phyloP scores from a whole-genome alignment of 202 grass and related monocot species.

The Setaria italica region DNA sequence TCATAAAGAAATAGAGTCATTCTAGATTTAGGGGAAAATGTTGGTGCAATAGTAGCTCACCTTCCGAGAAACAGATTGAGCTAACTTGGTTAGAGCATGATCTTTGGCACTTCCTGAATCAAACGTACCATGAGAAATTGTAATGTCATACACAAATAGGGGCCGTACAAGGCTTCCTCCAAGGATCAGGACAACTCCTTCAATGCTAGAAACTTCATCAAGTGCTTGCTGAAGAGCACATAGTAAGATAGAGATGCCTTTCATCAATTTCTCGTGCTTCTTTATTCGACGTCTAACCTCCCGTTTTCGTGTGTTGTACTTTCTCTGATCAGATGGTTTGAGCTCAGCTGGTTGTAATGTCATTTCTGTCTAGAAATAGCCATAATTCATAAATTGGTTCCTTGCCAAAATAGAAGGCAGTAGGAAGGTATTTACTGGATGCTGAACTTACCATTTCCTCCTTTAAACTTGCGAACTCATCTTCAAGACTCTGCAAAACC shows the following conservation, averaged over 20 bases:
- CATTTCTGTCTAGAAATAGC: slow-evolving; percentile 60
- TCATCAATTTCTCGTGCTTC: slow-evolving; percentile 92
- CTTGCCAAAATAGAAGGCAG: slow-evolving; percentile 22
- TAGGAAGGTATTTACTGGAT: slow-evolving; percentile 31
- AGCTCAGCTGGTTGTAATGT: slow-evolving; percentile 44
- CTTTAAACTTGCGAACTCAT: slow-evolving; percentile 79
- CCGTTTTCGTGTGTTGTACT: slow-evolving; percentile 75
- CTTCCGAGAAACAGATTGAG: slow-evolving; percentile 86
- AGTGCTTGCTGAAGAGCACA: slow-evolving; percentile 79
- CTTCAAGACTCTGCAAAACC: slow-evolving; percentile 83
- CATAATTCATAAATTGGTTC: slow-evolving; percentile 19
- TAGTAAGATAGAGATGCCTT: slow-evolving; percentile 66
- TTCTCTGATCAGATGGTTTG: slow-evolving; percentile 74
- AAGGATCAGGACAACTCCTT: slow-evolving; percentile 75
- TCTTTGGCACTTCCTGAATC: slow-evolving; percentile 60
- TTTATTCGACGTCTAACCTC: slow-evolving; percentile 75
- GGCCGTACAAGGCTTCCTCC: slow-evolving; percentile 80
- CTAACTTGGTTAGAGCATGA: slow-evolving; percentile 66
- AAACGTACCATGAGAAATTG: slow-evolving; percentile 72
- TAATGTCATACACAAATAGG: slow-evolving; percentile 72
- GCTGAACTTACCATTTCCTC: slow-evolving; percentile 69
- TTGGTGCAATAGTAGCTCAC: slow-evolving; percentile 51
- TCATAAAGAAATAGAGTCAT: slow-evolving; percentile 12
- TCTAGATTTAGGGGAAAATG: not conserved
- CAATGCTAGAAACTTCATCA: slow-evolving; percentile 67